Evolutionary conservation across 2,329 filamentous ascomycete genomes (phyloP).

Genomic region (Chaetomium olivaceum): DNA sequence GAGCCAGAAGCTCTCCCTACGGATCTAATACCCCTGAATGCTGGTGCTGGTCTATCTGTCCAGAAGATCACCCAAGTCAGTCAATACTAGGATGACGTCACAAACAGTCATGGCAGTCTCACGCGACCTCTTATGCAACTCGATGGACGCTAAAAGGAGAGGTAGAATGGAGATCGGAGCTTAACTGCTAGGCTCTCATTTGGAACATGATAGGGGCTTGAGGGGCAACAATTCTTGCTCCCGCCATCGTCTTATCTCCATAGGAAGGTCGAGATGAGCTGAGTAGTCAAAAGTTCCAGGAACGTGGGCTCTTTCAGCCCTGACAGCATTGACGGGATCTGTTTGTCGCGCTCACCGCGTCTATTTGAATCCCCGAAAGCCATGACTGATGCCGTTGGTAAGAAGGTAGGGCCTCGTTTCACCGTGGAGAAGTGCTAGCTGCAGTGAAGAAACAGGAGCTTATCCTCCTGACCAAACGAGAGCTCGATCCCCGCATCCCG

Average conservation of each 20-base stretch:
- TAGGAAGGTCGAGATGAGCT: not conserved
- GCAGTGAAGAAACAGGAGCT: not conserved
- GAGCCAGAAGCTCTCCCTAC: not conserved
- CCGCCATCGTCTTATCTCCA: not conserved
- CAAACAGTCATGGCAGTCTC: not conserved
- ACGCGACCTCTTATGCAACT: not conserved
- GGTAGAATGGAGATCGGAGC: not conserved
- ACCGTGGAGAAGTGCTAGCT: not conserved
- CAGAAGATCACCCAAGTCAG: not conserved
- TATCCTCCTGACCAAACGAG: slow-evolving; percentile 11
- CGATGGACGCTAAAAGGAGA: not conserved
- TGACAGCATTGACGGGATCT: not conserved
- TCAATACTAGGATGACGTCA: slow-evolving; percentile 7
- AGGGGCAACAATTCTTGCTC: not conserved
- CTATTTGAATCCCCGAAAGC: not conserved
- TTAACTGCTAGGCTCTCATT: not conserved
- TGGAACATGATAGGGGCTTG: not conserved
- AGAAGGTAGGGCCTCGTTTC: not conserved
- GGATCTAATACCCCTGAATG: not conserved
- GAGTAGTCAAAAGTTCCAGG: not conserved
- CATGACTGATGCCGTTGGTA: not conserved
- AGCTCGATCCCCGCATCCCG: slow-evolving; percentile 12
- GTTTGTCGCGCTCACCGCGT: not conserved
- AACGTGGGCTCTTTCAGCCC: not conserved
- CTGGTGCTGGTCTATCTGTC: not conserved